Evolutionary conservation across 768 basidiomycete species (phyloP).

Genomic region (Termitomyces sp.): DNA sequence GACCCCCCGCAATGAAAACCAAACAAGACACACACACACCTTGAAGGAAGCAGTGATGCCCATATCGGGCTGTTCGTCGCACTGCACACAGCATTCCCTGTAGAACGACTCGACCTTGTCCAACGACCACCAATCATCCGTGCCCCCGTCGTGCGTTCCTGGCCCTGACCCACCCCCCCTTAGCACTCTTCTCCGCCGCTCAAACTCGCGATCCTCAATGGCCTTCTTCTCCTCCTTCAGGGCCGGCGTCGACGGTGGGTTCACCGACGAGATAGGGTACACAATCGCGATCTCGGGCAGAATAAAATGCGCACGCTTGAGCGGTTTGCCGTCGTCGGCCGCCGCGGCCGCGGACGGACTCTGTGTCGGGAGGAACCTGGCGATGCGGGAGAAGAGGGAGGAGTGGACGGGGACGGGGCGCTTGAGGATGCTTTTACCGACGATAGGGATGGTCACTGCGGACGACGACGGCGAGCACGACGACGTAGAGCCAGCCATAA

Average conservation of each 20-base stretch:
- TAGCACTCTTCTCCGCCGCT: constrained; percentile 61
- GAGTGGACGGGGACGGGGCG: constrained; percentile 63
- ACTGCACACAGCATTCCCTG: constrained; percentile 74
- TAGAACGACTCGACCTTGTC: constrained; percentile 85
- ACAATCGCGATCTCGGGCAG: constrained; percentile 80
- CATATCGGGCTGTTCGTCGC: constrained; percentile 65
- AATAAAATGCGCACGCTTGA: constrained; percentile 90
- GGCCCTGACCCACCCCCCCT: constrained; percentile 41
- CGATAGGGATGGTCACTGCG: constrained; percentile 72
- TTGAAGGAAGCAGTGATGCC: constrained; percentile 67
- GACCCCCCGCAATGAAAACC: too few relatives aligned
- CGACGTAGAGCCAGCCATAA: constrained; percentile 30
- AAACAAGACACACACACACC: too few relatives aligned
- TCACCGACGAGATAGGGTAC: constrained; percentile 83
- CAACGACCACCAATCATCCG: constrained; percentile 77
- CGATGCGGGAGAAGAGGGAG: constrained; percentile 68
- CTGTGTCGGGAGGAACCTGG: constrained; percentile 66
- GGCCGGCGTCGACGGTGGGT: constrained; percentile 76
- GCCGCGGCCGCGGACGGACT: constrained; percentile 19
- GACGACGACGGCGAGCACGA: constrained; percentile 72
- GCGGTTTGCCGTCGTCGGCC: constrained; percentile 47
- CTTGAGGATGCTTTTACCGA: constrained; percentile 80
- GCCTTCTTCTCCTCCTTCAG: constrained; percentile 77
- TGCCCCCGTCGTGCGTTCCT: constrained; percentile 24
- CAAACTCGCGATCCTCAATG: constrained; percentile 72